Evolutionary conservation across 2,329 filamentous ascomycete species (phyloP), one percentile per base, ranked within the genome.

Genomic region (Venturia oleaginea): DNA sequence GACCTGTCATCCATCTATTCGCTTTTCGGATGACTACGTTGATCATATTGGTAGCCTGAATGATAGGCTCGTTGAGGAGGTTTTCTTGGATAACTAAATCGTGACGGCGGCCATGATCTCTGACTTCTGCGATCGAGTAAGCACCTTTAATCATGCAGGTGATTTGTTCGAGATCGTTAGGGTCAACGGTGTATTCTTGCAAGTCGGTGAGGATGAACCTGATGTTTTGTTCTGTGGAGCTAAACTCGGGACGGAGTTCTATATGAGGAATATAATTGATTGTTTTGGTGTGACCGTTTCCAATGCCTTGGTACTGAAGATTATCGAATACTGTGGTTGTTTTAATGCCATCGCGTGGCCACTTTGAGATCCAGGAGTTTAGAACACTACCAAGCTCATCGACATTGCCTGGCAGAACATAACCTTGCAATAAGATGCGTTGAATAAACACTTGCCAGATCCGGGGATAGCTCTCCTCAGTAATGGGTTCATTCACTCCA

Each of bases 221-320:
- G 71, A 59, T 15, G 69, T 62, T 24, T 65, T 65, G 19, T 65
- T 69, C 13, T 71, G 42, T 51, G 69, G 67, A 17, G 59, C 64
- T 8, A 61, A 63, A 48, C 64, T 63, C 22, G 63, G 57, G 37
- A 63, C 66, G 65, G 11, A 46, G 34, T 19, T 67, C 63, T n/a
- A 72, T 66, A 13, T 68, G 65, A 46, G 70, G 69, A 17, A 72
- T 69, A 13, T 71, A 68, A 61, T 71, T 72, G 37, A 71, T 67
- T 4, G 67, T 66, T 19, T 67, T 51, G 19, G 65, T 37, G 5
- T 60, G 51, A 55, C 27, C 51, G 4, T 4, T 42, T 19, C 59
- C 65, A n/a, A 27, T 32, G 42, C 67, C 69, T 19, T 40, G 24
- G 37, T 69, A 72, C 61, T 72, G 70, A 7, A 72, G 67, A 61